These are phyloP conservation scores for Poteriospumella lacustris DNA, from an alignment of 108 stramenopile species.

Conservation along the genomic window DNA sequence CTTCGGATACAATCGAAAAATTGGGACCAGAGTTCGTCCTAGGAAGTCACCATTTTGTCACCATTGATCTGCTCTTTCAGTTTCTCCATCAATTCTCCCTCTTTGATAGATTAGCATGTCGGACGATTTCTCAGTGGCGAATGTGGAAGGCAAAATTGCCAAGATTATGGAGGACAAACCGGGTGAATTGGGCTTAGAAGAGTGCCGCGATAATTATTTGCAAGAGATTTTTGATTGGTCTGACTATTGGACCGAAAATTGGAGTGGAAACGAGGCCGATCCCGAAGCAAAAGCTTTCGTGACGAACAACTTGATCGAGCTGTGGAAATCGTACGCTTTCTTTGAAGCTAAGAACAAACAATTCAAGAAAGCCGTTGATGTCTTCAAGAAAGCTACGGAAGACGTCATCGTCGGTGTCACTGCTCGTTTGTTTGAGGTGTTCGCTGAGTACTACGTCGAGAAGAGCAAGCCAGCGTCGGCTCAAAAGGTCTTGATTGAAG, in stretches of 20 bases:
- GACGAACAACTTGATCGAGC: not conserved
- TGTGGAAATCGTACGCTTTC: not conserved
- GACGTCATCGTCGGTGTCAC: not conserved
- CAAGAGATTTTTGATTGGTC: slow-evolving; percentile 10
- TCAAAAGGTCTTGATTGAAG: not conserved
- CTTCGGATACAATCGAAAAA: too few relatives aligned
- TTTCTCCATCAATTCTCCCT: too few relatives aligned
- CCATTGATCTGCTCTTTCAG: too few relatives aligned
- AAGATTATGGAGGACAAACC: too few relatives aligned
- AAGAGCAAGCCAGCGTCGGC: not conserved
- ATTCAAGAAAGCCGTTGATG: slow-evolving; percentile 17
- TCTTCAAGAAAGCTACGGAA: not conserved
- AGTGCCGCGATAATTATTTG: too few relatives aligned
- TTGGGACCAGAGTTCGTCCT: too few relatives aligned
- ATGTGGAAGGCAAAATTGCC: too few relatives aligned
- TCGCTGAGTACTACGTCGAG: not conserved
- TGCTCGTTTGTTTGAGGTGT: not conserved
- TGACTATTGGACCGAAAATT: slow-evolving; percentile 4
- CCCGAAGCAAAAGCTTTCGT: not conserved
- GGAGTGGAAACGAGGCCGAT: not conserved
- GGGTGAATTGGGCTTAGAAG: too few relatives aligned
- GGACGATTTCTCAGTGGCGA: too few relatives aligned
- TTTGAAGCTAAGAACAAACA: not conserved
- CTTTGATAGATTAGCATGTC: too few relatives aligned
- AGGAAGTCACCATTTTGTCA: too few relatives aligned